Conservation (phyloP, 257 asterid species). For the Solanum chiquidenum region DNA sequence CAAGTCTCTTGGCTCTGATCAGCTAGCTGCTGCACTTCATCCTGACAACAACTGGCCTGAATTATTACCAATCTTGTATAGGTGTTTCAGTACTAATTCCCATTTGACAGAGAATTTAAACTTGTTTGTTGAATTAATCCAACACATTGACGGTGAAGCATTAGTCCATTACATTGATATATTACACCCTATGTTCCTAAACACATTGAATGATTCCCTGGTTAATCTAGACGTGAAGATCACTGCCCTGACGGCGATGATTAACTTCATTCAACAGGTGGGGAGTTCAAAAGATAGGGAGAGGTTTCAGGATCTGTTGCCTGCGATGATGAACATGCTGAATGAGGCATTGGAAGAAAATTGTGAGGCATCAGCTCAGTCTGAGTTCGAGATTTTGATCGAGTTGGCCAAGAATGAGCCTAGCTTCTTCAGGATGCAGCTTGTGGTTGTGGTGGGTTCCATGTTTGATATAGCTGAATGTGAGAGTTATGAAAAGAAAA, state of each 20-base stretch:
- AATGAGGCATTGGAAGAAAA: constrained; percentile 32
- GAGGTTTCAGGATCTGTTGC: constrained; percentile 81
- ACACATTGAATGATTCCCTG: neutral
- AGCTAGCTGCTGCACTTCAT: constrained; percentile 6
- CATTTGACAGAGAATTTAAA: neutral
- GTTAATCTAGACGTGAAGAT: neutral
- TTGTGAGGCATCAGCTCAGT: neutral
- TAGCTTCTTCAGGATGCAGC: too few species aligned
- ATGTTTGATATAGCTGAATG: constrained; percentile 90
- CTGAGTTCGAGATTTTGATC: constrained; percentile 46
- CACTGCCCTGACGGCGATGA: neutral
- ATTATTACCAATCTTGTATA: constrained; percentile 74
- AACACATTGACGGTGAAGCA: neutral
- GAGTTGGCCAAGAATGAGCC: constrained; percentile 77
- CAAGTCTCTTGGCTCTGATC: too few species aligned
- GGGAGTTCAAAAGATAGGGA: too few species aligned
- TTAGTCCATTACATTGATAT: neutral
- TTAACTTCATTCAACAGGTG: neutral
- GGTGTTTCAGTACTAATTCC: constrained; percentile 38
- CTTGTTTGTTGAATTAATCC: neutral
- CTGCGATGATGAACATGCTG: constrained; percentile 69
- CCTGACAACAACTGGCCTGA: constrained; percentile 85
- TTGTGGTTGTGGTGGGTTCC: too few species aligned
- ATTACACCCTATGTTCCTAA: neutral
- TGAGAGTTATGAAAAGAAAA: constrained; percentile 66